Evolutionary conservation across 2,329 filamentous ascomycete genomes (phyloP).

Genomic region (Aspergillus spinulosporus): DNA sequence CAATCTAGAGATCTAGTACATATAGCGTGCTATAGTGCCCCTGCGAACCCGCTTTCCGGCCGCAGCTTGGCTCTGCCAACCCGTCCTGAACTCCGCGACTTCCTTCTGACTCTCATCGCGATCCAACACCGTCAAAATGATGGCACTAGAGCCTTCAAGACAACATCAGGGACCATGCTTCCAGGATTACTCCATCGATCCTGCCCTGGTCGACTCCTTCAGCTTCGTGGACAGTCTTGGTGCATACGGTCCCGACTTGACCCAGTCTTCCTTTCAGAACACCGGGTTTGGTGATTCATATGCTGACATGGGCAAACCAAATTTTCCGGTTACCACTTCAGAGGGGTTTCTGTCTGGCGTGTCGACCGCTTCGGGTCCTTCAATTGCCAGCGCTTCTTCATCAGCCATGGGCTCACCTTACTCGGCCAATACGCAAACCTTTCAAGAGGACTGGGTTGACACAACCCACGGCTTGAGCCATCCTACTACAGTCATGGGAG

Average conservation of each 20-base stretch:
- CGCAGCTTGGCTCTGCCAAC: slow-evolving; percentile 22
- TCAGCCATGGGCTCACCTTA: slow-evolving; percentile 68
- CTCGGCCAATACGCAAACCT: slow-evolving; percentile 60
- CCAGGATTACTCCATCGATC: slow-evolving; percentile 36
- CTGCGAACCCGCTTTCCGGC: slow-evolving; percentile 8
- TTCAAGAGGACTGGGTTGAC: slow-evolving; percentile 60
- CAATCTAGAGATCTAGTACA: slow-evolving; percentile 16
- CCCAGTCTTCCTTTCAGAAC: slow-evolving; percentile 33
- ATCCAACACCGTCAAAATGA: slow-evolving; percentile 27
- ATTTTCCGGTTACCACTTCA: slow-evolving; percentile 29
- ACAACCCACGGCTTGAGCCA: slow-evolving; percentile 57
- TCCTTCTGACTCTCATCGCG: slow-evolving; percentile 23
- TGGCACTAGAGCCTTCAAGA: slow-evolving; percentile 36
- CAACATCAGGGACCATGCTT: slow-evolving; percentile 34
- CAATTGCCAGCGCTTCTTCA: slow-evolving; percentile 58
- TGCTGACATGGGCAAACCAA: slow-evolving; percentile 27
- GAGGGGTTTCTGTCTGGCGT: slow-evolving; percentile 57
- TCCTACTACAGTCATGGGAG: slow-evolving; percentile 63
- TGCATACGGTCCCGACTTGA: slow-evolving; percentile 24
- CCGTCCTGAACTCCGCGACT: slow-evolving; percentile 21
- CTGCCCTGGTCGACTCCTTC: slow-evolving; percentile 34
- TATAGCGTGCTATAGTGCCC: slow-evolving; percentile 12
- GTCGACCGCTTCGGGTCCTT: slow-evolving; percentile 63
- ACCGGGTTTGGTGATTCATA: slow-evolving; percentile 30
- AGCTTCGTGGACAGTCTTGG: slow-evolving; percentile 29